Conservation (phyloP, 2,329 filamentous ascomycete species). For the Lasiodiplodia citricola region DNA sequence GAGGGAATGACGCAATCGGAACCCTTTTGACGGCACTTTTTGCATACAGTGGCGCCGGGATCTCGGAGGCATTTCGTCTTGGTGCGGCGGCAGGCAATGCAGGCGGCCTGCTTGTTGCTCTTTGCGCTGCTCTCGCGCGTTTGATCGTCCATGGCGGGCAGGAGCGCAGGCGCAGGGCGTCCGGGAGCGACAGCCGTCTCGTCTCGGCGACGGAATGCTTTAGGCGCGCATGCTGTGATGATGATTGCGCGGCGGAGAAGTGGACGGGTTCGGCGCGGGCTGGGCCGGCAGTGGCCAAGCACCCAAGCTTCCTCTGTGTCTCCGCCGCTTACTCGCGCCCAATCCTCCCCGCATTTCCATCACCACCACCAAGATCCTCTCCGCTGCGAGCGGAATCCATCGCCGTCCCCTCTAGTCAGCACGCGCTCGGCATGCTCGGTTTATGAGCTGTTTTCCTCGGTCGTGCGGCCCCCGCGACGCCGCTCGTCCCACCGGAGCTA, state of each 20-base stretch:
- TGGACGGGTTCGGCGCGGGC: background rate
- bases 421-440: background rate
- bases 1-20: conserved; percentile 68
- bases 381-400: background rate
- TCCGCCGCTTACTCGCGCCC: background rate
- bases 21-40: conserved; percentile 64
- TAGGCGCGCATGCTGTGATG: background rate
- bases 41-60: conserved; percentile 59
- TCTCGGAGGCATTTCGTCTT: conserved; percentile 71
- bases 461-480: background rate
- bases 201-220: conserved; percentile 1
- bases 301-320: background rate
- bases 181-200: background rate
- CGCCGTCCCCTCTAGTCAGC: background rate
- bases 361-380: background rate
- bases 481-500: conserved; percentile 5
- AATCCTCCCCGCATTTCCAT: background rate
- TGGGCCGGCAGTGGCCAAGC: background rate
- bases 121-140: conserved; percentile 4
- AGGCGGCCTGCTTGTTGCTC: conserved; percentile 56
- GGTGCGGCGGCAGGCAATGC: conserved; percentile 68
- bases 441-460: background rate
- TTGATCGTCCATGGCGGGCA: background rate
- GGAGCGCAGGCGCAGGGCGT: background rate
- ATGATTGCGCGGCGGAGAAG: background rate